Conservation (phyloP, 2,329 filamentous ascomycete species). For the Fusarium agapanthi region DNA sequence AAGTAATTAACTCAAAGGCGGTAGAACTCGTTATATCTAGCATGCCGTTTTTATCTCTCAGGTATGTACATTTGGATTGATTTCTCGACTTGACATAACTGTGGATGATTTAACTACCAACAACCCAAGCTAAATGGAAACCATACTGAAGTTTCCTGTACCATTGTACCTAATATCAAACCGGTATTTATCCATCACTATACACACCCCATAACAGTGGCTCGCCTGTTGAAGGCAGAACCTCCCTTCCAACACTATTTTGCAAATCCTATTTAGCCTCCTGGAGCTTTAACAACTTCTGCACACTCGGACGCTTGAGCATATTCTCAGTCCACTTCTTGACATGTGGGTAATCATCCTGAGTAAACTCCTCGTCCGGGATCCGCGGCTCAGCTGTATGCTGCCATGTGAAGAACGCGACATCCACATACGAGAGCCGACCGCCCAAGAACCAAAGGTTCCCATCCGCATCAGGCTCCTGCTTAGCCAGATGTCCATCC, state of each 20-base stretch:
- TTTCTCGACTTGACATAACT: rapidly evolving
- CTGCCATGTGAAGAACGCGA: not conserved
- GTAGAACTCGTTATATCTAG: rapidly evolving
- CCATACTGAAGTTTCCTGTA: no score
- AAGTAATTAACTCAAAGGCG: rapidly evolving
- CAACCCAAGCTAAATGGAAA: no score
- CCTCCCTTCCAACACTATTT: rapidly evolving
- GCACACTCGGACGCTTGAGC: not conserved
- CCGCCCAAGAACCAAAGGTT: not conserved
- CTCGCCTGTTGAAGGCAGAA: rapidly evolving
- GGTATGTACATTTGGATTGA: rapidly evolving
- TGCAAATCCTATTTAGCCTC: not conserved
- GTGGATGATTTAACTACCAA: no score
- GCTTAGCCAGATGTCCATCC: not conserved
- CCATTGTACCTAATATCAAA: no score
- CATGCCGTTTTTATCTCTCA: rapidly evolving
- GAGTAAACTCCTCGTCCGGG: not conserved
- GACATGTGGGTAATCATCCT: not conserved
- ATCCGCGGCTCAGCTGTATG: not conserved
- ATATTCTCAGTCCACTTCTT: not conserved
- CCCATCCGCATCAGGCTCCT: not conserved
- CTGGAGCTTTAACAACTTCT: not conserved
- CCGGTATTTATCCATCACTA: rapidly evolving
- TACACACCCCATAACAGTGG: rapidly evolving
- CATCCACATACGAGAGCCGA: not conserved